phyloP scores from a whole-genome alignment of 768 basidiomycete species.

The Lactarius vividus region DNA sequence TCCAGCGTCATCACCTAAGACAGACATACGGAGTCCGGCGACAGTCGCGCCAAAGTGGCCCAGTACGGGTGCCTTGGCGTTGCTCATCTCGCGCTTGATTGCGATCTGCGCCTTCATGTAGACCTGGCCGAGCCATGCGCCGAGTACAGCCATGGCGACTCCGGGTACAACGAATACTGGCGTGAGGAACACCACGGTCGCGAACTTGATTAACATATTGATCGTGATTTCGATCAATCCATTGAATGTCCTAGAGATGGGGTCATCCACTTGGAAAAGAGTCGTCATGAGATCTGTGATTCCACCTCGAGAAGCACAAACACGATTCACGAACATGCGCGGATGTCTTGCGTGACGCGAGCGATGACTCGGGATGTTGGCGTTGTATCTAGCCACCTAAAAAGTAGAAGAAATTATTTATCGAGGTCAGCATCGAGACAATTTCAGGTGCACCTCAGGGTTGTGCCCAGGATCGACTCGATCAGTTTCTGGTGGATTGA shows the following conservation, averaged over 20 bases:
- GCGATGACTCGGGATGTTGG: conserved; percentile 58
- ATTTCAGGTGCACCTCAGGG: conserved; percentile 53
- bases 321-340: conserved; percentile 33
- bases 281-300: neutral
- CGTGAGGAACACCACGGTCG: conserved; percentile 38
- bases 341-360: conserved; percentile 66
- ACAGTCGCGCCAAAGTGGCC: conserved; percentile 54
- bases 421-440: too few relatives aligned
- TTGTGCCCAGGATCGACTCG: conserved; percentile 54
- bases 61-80: conserved; percentile 47
- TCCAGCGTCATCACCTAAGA: too few relatives aligned
- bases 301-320: neutral
- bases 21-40: conserved; percentile 42
- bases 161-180: conserved; percentile 44
- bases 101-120: conserved; percentile 56
- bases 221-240: conserved; percentile 34
- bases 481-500: conserved; percentile 52
- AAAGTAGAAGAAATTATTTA: neutral
- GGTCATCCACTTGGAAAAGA: conserved; percentile 37
- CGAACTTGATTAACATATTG: conserved; percentile 38
- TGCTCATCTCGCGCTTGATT: conserved; percentile 56
- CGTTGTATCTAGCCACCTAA: conserved; percentile 49
- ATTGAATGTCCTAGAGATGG: conserved; percentile 31
- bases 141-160: conserved; percentile 37
- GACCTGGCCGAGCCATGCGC: conserved; percentile 43